A percentile compares a stretch with the other conserved stretches of the same genome.
phyloP scores from a whole-genome alignment of 345 rosid genomes.

The Ceriops decandra region DNA sequence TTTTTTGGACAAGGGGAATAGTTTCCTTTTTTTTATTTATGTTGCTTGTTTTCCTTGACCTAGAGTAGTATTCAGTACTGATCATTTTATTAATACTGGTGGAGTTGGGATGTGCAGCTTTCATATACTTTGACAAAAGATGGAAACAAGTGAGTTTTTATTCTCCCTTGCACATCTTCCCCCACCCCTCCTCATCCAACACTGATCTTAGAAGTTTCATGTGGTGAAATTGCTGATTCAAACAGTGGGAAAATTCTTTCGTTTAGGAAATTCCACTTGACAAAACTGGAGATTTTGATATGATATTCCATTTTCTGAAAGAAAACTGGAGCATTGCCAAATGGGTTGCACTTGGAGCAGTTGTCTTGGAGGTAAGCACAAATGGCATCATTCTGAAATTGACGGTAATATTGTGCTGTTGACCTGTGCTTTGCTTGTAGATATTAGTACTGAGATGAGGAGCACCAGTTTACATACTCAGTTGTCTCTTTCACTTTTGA shows the following conservation, averaged over 20 bases:
- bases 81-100: constrained; percentile 70
- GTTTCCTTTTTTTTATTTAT: constrained; percentile 2
- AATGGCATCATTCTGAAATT: no score
- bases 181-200: neutral
- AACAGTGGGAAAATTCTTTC: constrained; percentile 7
- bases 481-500: no score
- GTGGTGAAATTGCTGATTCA: neutral
- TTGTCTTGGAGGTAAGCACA: constrained; percentile 72
- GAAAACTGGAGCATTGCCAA: constrained; percentile 72
- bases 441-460: no score
- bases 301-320: constrained; percentile 67
- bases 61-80: constrained; percentile 62
- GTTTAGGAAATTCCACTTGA: constrained; percentile 77
- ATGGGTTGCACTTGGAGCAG: constrained; percentile 94
- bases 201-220: no score
- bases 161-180: neutral
- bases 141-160: constrained; percentile 71
- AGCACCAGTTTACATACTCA: no score
- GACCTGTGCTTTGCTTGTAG: no score
- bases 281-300: constrained; percentile 72
- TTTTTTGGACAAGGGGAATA: no score
- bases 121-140: constrained; percentile 79
- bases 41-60: constrained; percentile 55
- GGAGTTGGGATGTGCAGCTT: constrained; percentile 90
- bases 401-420: no score